phyloP scores from a whole-genome alignment of 2,329 filamentous ascomycete species.

The Aspergillus ruber region DNA sequence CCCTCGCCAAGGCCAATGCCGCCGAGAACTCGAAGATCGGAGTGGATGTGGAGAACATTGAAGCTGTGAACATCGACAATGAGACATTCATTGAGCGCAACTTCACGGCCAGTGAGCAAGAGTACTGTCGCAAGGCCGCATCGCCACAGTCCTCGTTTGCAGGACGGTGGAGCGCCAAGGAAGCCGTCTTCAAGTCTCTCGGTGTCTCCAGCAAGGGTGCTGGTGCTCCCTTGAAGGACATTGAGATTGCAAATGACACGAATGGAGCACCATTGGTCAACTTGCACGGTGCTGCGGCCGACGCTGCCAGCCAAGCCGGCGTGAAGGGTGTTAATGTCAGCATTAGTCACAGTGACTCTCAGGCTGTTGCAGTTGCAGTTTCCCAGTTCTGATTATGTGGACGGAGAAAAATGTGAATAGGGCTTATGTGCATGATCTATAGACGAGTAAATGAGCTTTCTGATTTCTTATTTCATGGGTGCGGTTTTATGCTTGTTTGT shows the following conservation, averaged over 20 bases:
- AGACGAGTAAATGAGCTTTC: neutral
- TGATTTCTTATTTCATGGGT: neutral
- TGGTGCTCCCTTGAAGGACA: slow-evolving; percentile 84
- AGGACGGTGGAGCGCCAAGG: slow-evolving; percentile 94
- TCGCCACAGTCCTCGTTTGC: slow-evolving; percentile 86
- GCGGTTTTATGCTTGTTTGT: slow-evolving; percentile 4
- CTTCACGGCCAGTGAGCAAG: slow-evolving; percentile 77
- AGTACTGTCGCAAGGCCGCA: slow-evolving; percentile 75
- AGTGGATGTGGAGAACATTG: slow-evolving; percentile 86
- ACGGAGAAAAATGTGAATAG: neutral
- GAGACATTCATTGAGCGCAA: slow-evolving; percentile 92
- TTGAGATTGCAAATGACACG: slow-evolving; percentile 79
- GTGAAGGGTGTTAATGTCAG: slow-evolving; percentile 86
- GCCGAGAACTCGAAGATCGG: slow-evolving; percentile 70
- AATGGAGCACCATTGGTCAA: slow-evolving; percentile 76
- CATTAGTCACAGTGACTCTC: slow-evolving; percentile 90
- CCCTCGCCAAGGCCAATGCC: slow-evolving; percentile 61
- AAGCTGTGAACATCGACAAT: slow-evolving; percentile 84
- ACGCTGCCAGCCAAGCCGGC: slow-evolving; percentile 76
- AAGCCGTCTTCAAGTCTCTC: slow-evolving; percentile 95
- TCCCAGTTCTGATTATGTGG: slow-evolving; percentile 56
- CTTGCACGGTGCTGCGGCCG: slow-evolving; percentile 76
- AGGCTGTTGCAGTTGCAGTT: slow-evolving; percentile 91
- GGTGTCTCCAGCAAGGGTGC: slow-evolving; percentile 81
- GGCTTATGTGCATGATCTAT: neutral